Evolutionary conservation across 257 asterid species (phyloP).

Genomic region (Plantago major): DNA sequence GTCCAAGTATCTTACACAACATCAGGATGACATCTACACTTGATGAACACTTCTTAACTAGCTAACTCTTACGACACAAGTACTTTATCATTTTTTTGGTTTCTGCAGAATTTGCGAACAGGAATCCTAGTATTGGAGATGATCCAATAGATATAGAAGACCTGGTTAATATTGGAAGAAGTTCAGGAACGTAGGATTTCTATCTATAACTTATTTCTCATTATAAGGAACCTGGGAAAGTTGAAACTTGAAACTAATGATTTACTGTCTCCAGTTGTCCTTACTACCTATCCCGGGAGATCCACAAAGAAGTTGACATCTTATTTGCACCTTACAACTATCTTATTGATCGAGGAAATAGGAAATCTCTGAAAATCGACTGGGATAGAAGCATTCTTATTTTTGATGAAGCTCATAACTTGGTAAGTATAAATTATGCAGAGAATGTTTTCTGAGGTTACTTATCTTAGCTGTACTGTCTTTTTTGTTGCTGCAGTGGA

Average conservation of each 20-base stretch:
- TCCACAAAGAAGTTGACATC: constrained; percentile 85
- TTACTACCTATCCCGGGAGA: constrained; percentile 84
- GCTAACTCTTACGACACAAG: background rate
- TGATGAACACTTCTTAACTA: too few species aligned
- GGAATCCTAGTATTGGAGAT: constrained; percentile 70
- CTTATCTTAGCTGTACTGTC: background rate
- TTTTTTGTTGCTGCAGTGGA: constrained; percentile 11
- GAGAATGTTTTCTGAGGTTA: constrained; percentile 19
- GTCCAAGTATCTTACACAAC: too few species aligned
- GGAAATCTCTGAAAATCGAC: constrained; percentile 60
- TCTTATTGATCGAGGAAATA: constrained; percentile 79
- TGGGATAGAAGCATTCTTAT: constrained; percentile 83
- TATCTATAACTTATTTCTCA: constrained; percentile 15
- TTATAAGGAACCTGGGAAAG: constrained; percentile 20
- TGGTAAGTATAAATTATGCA: constrained; percentile 46
- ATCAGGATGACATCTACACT: too few species aligned
- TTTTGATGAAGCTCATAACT: constrained; percentile 99
- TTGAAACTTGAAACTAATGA: constrained; percentile 27
- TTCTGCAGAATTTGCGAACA: constrained; percentile 56
- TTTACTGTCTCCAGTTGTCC: constrained; percentile 67
- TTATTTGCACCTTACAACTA: constrained; percentile 97
- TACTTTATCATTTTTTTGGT: background rate
- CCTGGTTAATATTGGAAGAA: constrained; percentile 83
- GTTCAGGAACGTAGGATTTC: constrained; percentile 83
- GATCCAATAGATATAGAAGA: constrained; percentile 98